phyloP scores from a whole-genome alignment of 2,329 filamentous ascomycete species.

The Eutypella sp. region DNA sequence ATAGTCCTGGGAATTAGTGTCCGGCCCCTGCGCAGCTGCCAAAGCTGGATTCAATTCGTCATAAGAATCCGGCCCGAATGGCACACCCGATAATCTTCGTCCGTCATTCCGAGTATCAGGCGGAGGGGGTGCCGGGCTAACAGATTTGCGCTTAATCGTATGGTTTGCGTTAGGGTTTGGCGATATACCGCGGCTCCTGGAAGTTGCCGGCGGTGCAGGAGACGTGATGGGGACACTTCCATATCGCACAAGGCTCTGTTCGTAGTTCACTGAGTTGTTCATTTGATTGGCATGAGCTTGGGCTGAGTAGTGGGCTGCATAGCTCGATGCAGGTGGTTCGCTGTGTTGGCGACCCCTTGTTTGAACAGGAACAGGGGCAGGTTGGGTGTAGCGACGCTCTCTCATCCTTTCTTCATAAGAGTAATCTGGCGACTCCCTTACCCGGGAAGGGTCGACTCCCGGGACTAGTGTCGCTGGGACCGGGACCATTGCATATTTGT shows the following conservation, averaged over 20 bases:
- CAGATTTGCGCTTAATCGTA: constrained; percentile 64
- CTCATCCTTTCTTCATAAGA: constrained; percentile 50
- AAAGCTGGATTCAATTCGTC: constrained; percentile 63
- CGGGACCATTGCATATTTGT: constrained; percentile 38
- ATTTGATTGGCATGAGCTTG: constrained; percentile 18
- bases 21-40: constrained; percentile 29
- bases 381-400: constrained; percentile 41
- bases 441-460: constrained; percentile 52
- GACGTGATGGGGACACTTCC: constrained; percentile 16
- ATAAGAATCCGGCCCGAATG: constrained; percentile 73
- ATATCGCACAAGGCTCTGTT: constrained; percentile 32
- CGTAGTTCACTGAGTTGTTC: constrained; percentile 18
- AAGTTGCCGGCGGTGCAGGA: constrained; percentile 7
- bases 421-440: constrained; percentile 54
- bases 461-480: constrained; percentile 56
- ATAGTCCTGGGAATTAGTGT: constrained; percentile 31
- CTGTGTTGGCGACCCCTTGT: constrained; percentile 36
- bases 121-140: constrained; percentile 62
- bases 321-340: constrained; percentile 22
- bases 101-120: constrained; percentile 30
- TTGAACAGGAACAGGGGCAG: constrained; percentile 31
- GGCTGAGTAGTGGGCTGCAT: constrained; percentile 17
- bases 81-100: constrained; percentile 55
- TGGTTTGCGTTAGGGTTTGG: constrained; percentile 43
- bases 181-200: constrained; percentile 28